Conservation (phyloP, 139 green algal species). For the Edaphochlamys debaryana region DNA sequence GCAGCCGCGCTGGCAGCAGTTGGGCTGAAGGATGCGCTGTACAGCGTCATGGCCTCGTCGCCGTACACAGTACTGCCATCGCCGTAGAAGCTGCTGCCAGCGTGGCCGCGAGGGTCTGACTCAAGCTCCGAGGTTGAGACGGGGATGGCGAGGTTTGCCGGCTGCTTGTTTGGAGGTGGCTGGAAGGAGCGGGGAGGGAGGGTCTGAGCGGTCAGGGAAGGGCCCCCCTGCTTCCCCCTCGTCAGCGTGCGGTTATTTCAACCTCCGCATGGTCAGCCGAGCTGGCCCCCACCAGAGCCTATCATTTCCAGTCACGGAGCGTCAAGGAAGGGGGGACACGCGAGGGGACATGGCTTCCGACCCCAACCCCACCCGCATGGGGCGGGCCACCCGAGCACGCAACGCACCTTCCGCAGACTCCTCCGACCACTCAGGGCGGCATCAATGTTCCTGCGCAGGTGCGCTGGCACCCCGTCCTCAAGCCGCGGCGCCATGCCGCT, state of each 20-base stretch:
- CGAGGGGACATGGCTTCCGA: background rate
- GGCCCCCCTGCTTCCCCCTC: too few relatives aligned
- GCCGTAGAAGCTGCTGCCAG: background rate
- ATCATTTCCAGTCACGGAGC: background rate
- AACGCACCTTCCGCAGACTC: background rate
- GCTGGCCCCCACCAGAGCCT: too few relatives aligned
- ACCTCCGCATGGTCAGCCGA: too few relatives aligned
- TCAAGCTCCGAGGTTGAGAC: background rate
- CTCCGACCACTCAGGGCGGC: background rate
- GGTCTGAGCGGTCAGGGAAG: background rate
- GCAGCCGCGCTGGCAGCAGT: background rate
- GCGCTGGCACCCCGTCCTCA: slow-evolving; percentile 2
- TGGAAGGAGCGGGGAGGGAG: background rate
- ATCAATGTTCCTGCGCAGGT: background rate
- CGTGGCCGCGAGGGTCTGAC: background rate
- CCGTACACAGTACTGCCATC: background rate
- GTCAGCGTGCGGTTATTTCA: too few relatives aligned
- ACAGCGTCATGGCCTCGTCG: too few relatives aligned
- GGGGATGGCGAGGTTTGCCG: background rate
- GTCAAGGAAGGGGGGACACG: background rate
- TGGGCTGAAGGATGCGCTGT: background rate
- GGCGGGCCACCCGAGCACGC: too few relatives aligned
- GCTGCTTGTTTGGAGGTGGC: slow-evolving; percentile 1
- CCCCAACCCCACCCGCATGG: too few relatives aligned
- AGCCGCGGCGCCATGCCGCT: too few relatives aligned